Evolutionary conservation across 1,284 basidiomycete species (phyloP), one percentile per base, ranked within the genome.

Genomic region (Trametes pubescens): DNA sequence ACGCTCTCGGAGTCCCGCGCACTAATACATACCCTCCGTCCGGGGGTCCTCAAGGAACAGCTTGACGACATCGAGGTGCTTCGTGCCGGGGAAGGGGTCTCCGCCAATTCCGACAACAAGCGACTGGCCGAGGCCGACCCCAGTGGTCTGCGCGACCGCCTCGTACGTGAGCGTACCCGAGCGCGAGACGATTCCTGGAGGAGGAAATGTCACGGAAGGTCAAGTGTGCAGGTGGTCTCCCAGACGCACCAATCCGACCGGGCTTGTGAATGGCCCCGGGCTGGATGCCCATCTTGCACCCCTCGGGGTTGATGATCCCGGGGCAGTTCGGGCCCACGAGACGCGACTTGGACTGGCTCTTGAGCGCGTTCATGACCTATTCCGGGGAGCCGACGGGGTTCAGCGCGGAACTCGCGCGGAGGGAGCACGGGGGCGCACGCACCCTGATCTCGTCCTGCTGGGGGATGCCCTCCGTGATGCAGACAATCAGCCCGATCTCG

Each of bases 251-350:
- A 71, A 98, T 96, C 71, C 92, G 95, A 61, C 97, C 97, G 61
- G 97, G 95, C 69, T 81, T 94, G 84, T 99, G 97, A 72, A 99
- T 97, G 76, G 98, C 95, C 46, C 96, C 97, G 29, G 98, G 98
- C 83, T 99, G 97, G 77, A 99, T 99, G 66, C 98, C 98, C 89
- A 99, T 99, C 85, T 99, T 99, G 85, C 98, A 99, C 18, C 97
- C 97, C 61, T 93, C 86, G 32, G 96, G 95, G 76, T 96, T 96
- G 75, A 99, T 99, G 74, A 99, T 91, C 77, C 98, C 98, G 5
- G 98, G 98, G 81, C 98, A 99, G 81, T 99, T 99, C 51, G 95
- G 96, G 35, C 95, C 95, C 56, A 98, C 93, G 71, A 99, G 91
- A 72, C 98, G 91, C 64, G 95, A 97, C 75, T 94, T 96, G 69